Percentiles rank a stretch among this genome's conserved stretches.
Evolutionary conservation across 1,284 basidiomycete genomes (phyloP).

Genomic region (Clitocybe nebularis): DNA sequence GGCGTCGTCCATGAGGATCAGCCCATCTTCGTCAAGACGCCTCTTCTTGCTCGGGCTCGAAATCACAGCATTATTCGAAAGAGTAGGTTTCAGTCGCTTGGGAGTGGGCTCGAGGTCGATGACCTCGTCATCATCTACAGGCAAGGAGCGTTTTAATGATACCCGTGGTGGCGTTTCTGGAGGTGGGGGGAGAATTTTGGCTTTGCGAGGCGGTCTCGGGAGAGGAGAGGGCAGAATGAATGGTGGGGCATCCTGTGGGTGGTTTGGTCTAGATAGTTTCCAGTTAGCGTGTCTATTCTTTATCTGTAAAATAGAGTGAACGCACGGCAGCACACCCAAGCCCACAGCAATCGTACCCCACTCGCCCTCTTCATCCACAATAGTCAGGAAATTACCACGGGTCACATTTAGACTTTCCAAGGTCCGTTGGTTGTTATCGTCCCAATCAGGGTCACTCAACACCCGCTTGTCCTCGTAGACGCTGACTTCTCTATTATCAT

Average conservation of each 20-base stretch:
- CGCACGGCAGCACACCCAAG: slow-evolving; percentile 70
- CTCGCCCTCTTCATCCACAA: slow-evolving; percentile 87
- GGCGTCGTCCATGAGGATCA: slow-evolving; percentile 60
- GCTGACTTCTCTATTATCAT: slow-evolving; percentile 63
- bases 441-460: slow-evolving; percentile 85
- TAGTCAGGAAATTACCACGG: slow-evolving; percentile 78
- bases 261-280: slow-evolving; percentile 39
- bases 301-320: slow-evolving; percentile 11
- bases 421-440: slow-evolving; percentile 76
- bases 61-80: slow-evolving; percentile 14
- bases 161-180: slow-evolving; percentile 38
- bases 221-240: slow-evolving; percentile 62
- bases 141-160: slow-evolving; percentile 53
- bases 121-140: slow-evolving; percentile 47
- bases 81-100: slow-evolving; percentile 43
- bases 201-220: slow-evolving; percentile 48
- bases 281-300: slow-evolving; percentile 4
- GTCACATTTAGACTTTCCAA: slow-evolving; percentile 70
- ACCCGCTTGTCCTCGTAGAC: slow-evolving; percentile 85
- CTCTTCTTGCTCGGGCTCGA: slow-evolving; percentile 59
- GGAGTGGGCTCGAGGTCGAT: slow-evolving; percentile 48
- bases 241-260: slow-evolving; percentile 42
- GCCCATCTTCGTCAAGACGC: slow-evolving; percentile 65
- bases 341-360: slow-evolving; percentile 72
- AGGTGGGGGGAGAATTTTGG: slow-evolving; percentile 38